A percentile compares a stretch with the other conserved stretches of the same genome.
Conservation (phyloP, 176 grass and related monocot species). For the Puya raimondii region DNA sequence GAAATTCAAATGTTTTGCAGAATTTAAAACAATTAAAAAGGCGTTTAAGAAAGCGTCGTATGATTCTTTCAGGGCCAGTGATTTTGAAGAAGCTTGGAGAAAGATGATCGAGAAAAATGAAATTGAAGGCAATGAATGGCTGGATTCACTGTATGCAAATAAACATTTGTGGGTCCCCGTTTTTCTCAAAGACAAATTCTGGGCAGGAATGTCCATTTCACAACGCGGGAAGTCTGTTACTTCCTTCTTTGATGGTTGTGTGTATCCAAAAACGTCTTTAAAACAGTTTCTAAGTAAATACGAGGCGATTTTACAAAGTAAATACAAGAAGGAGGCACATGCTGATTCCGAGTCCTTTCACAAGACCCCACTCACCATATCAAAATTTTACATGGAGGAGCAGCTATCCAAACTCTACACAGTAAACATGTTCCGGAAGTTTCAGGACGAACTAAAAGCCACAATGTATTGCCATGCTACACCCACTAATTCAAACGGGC, state of each 20-base stretch:
- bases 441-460: constrained; percentile 92
- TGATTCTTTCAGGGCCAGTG: constrained; percentile 50
- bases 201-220: constrained; percentile 77
- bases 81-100: constrained; percentile 78
- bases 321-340: constrained; percentile 88
- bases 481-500: constrained; percentile 47
- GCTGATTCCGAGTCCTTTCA: constrained; percentile 79
- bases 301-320: constrained; percentile 74
- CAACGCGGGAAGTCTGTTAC: constrained; percentile 42
- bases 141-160: constrained; percentile 66
- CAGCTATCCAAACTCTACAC: constrained; percentile 86
- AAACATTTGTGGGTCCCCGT: constrained; percentile 64
- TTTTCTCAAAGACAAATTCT: constrained; percentile 83
- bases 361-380: constrained; percentile 69
- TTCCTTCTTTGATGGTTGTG: constrained; percentile 87
- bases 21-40: constrained; percentile 80
- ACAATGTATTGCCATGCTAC: constrained; percentile 95
- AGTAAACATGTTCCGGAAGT: constrained; percentile 85
- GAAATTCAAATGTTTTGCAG: constrained; percentile 59
- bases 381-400: constrained; percentile 97
- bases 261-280: constrained; percentile 86
- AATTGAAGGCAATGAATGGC: constrained; percentile 77
- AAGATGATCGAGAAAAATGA: constrained; percentile 52
- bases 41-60: constrained; percentile 56
- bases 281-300: constrained; percentile 94